phyloP scores from a whole-genome alignment of 345 rosid genomes.

The Erodium maritimum region DNA sequence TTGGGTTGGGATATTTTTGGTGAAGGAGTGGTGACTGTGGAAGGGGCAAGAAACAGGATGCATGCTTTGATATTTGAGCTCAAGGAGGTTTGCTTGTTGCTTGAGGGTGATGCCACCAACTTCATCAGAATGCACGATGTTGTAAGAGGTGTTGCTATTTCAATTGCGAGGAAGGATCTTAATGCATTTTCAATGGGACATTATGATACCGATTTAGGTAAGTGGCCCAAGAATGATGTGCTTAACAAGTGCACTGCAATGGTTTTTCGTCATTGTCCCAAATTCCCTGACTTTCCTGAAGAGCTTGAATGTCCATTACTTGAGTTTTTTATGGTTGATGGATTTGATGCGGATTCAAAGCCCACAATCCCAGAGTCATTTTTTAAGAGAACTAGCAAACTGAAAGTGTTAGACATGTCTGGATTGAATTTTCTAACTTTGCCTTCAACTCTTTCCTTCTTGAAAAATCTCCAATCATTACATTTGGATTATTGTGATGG shows the following conservation, averaged over 20 bases:
- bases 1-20: conserved; percentile 11
- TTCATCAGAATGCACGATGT: conserved; percentile 16
- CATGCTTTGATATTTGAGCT: neutral
- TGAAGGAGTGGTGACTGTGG: neutral
- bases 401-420: conserved; percentile 14
- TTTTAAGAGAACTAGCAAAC: conserved; percentile 10
- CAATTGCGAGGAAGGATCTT: conserved; percentile 1
- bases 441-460: conserved; percentile 10
- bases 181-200: neutral
- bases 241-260: conserved; percentile 7
- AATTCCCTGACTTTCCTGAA: conserved; percentile 10
- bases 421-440: neutral
- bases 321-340: neutral
- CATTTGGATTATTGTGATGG: conserved; percentile 9
- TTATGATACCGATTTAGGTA: neutral
- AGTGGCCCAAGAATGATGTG: conserved; percentile 4
- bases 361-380: conserved; percentile 7
- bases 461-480: conserved; percentile 11
- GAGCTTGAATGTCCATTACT: conserved; percentile 14
- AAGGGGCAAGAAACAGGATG: conserved; percentile 8
- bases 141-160: conserved; percentile 13
- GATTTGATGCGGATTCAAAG: too few species aligned
- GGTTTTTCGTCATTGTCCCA: neutral
- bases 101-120: neutral
- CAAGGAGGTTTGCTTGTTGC: conserved; percentile 7